Evolutionary conservation across 2,329 filamentous ascomycete genomes (phyloP), one percentile per base, ranked within the genome.

Genomic region (Cytospora leucostoma): DNA sequence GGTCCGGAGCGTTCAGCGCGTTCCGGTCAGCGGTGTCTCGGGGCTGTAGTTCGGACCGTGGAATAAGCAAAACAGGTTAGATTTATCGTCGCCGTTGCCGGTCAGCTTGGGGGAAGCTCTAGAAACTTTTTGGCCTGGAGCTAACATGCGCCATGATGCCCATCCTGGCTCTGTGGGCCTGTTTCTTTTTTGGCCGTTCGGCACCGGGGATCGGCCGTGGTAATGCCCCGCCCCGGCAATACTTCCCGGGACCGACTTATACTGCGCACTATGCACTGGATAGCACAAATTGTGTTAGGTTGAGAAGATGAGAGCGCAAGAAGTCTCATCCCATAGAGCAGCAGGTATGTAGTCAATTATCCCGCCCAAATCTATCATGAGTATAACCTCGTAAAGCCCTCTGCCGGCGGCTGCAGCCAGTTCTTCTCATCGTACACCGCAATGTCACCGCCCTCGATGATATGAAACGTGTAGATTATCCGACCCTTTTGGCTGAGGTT

Each of bases 391-490:
- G 90, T 93, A 73, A 99, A 97, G 0, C 92, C 93, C 50, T 85
- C 84, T 49, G 82, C 79, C 0, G 92, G 89, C 63, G 93, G 92
- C 79, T 97, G 94, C 74, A 99, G 77, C 95, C 95, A 98, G 77
- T 99, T 99, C 76, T 83, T 83, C 77, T 84, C 84, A 76, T 98
- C 95, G 75, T 98, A 99, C 61, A 79, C 80, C 51, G 87, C 80
- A 0, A 76, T 83, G 21, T 89, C 84, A 0, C 63, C 73, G 3
- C 90, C 91, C 78, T 98, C 95, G 71, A 98, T 98, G 63, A 96
- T 86, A 79, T 99, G 95, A 75, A 98, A 99, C 0, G 95, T 98
- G 77, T 98, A 99, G 60, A 97, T 97, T 73, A 95, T 96, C 68
- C 94, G 83, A 27, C 93, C 93, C 80, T 92, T 94, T 67, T 83